A percentile compares a stretch with the other conserved stretches of the same genome.
These are phyloP conservation scores for Claviceps cyperi DNA, from an alignment of 2,329 filamentous ascomycete species.

Conservation along the genomic window DNA sequence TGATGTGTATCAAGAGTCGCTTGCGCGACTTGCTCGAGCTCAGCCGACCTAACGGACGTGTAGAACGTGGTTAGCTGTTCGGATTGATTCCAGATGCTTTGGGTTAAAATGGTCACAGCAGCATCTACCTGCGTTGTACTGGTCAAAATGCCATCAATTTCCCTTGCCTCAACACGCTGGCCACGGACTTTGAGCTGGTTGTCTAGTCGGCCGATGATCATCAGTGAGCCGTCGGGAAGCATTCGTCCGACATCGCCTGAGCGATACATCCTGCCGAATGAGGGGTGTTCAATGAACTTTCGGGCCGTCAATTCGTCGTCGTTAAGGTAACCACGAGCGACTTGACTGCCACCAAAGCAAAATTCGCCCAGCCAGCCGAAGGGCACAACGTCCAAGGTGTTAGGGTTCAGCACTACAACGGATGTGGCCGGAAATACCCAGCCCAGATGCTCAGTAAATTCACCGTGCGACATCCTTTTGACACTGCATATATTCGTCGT, in stretches of 20 bases:
- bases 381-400: conserved; percentile 40
- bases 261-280: conserved; percentile 61
- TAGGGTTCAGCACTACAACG: conserved; percentile 42
- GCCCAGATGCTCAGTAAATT: conserved; percentile 65
- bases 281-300: conserved; percentile 55
- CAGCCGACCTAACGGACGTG: conserved; percentile 26
- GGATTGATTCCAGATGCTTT: conserved; percentile 19
- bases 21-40: conserved; percentile 23
- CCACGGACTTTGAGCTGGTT: conserved; percentile 73
- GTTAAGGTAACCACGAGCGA: conserved; percentile 61
- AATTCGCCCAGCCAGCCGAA: conserved; percentile 65
- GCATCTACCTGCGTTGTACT: conserved; percentile 37
- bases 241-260: conserved; percentile 73
- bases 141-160: conserved; percentile 53
- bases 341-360: conserved; percentile 75
- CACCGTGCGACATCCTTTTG: conserved; percentile 40
- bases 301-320: conserved; percentile 43
- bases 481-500: conserved; percentile 81
- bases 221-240: conserved; percentile 59
- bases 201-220: conserved; percentile 60
- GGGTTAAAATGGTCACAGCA: conserved; percentile 48
- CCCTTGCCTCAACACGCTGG: conserved; percentile 63
- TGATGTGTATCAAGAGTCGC: conserved; percentile 21
- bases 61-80: conserved; percentile 57
- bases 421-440: conserved; percentile 62